phyloP scores from a whole-genome alignment of 148 eudicot species.

The Fallopia convolvulus region DNA sequence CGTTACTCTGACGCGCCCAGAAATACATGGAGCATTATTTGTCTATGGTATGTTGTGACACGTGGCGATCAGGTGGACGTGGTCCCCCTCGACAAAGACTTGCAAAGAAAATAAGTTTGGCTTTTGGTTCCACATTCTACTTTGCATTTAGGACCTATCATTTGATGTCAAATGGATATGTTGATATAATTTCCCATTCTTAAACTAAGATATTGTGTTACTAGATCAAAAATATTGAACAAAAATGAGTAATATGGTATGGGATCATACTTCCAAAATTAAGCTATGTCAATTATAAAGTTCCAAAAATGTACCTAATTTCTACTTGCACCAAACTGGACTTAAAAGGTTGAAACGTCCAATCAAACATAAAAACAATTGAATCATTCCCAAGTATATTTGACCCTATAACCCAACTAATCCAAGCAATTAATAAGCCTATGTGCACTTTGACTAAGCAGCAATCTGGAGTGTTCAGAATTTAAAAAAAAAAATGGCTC shows the following conservation, averaged over 20 bases:
- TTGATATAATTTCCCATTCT: no score
- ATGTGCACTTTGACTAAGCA: background rate
- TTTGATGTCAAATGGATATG: background rate
- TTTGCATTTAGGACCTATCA: background rate
- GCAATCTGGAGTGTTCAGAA: background rate
- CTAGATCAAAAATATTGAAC: no score
- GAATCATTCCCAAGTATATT: background rate
- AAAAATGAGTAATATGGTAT: no score
- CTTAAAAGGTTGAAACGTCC: background rate
- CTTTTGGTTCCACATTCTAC: background rate
- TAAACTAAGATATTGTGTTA: no score
- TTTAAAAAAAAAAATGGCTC: no score
- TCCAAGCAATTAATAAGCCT: background rate
- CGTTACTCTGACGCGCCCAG: no score
- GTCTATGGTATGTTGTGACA: background rate
- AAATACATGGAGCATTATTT: no score
- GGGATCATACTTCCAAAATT: no score
- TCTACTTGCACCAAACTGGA: background rate
- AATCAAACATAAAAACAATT: background rate
- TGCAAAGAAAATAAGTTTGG: background rate
- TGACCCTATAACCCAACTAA: background rate
- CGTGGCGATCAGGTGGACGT: background rate
- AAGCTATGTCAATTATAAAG: no score
- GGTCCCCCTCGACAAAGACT: background rate
- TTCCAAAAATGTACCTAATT: no score